These are phyloP conservation scores for Syzygium malaccense DNA, from an alignment of 441 rosid species.

Conservation along the genomic window DNA sequence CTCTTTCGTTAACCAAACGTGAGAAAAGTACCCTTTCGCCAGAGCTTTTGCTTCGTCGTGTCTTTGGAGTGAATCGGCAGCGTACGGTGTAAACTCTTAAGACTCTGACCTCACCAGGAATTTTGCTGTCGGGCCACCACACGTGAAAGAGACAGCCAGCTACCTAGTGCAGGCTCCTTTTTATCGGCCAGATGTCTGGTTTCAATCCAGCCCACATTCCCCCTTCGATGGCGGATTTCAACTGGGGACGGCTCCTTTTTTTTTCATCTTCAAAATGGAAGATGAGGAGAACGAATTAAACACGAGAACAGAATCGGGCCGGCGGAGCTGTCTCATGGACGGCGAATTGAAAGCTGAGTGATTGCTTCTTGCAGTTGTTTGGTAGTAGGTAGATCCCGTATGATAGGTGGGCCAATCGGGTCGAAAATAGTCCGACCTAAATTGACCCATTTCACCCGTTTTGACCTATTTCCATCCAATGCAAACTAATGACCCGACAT, in stretches of 20 bases:
- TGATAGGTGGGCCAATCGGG: accelerated
- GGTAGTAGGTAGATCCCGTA: neutral
- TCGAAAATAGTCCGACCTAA: neutral
- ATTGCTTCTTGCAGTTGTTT: neutral
- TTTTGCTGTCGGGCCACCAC: neutral
- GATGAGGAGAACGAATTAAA: neutral
- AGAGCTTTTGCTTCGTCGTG: too few relatives aligned
- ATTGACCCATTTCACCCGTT: accelerated
- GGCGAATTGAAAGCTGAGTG: neutral
- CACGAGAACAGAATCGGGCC: neutral
- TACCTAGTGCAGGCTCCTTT: neutral
- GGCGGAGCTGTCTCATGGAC: neutral
- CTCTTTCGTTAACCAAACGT: too few relatives aligned
- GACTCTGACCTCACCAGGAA: neutral
- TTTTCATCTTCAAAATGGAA: neutral
- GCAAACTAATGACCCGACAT: accelerated
- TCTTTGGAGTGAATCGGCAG: too few relatives aligned
- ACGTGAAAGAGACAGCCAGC: neutral
- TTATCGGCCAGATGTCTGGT: too few relatives aligned
- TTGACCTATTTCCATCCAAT: neutral
- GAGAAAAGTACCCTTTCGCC: too few relatives aligned
- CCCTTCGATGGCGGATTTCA: neutral
- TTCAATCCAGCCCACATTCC: neutral
- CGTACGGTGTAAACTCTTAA: neutral
- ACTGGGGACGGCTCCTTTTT: neutral